These are phyloP conservation scores for Fusarium longipes DNA, from an alignment of 2,329 filamentous ascomycete species.

Conservation along the genomic window DNA sequence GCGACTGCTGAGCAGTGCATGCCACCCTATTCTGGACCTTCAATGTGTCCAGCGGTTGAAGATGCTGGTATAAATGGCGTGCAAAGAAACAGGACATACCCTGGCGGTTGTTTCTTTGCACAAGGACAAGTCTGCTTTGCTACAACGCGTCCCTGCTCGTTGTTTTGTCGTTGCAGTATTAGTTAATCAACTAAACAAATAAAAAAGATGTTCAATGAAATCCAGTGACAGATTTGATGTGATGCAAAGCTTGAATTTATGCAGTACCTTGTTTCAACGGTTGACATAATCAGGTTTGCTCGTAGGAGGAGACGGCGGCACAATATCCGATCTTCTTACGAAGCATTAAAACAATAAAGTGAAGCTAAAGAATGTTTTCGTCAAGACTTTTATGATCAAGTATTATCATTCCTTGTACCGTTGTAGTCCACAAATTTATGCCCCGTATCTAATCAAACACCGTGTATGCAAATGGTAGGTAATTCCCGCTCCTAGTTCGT, in stretches of 20 bases:
- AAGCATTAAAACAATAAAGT: background rate
- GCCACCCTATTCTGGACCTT: constrained; percentile 34
- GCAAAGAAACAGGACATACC: constrained; percentile 44
- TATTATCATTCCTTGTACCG: background rate
- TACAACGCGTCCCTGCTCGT: constrained; percentile 54
- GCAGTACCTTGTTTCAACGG: background rate
- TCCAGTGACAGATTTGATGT: background rate
- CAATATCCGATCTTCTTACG: background rate
- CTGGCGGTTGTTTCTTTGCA: constrained; percentile 48
- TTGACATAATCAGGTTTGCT: background rate
- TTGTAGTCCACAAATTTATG: background rate
- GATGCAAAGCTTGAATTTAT: background rate
- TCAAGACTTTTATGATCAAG: background rate
- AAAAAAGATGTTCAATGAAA: constrained; percentile 42
- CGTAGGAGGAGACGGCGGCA: background rate
- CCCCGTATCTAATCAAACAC: constrained; percentile 5
- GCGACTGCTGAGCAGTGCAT: constrained; percentile 40
- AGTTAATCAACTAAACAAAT: constrained; percentile 55
- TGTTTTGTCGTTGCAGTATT: constrained; percentile 56
- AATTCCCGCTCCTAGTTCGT: background rate
- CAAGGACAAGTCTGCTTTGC: constrained; percentile 52
- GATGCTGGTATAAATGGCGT: constrained; percentile 52
- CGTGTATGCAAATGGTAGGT: background rate
- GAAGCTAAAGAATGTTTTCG: background rate
- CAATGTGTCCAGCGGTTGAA: constrained; percentile 41